phyloP scores from a whole-genome alignment of 2,329 filamentous ascomycete genomes.

The Xylaria sp. region DNA sequence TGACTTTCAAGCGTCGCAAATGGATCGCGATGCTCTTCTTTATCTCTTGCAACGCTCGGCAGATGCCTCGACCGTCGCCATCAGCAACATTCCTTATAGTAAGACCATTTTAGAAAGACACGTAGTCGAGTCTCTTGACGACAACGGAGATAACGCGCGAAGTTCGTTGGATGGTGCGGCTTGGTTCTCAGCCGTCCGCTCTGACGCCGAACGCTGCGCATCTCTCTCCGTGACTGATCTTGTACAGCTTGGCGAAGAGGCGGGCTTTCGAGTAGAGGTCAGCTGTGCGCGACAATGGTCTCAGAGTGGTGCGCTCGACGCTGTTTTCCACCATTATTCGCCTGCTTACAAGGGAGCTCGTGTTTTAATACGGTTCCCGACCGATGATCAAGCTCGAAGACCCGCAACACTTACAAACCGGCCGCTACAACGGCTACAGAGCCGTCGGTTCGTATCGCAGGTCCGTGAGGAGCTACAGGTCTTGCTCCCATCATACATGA shows the following conservation, averaged over 20 bases:
- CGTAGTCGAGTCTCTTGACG: neutral
- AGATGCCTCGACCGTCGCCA: neutral
- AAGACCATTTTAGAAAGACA: neutral
- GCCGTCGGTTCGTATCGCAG: slow-evolving; percentile 1
- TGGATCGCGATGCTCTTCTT: neutral
- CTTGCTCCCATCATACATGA: slow-evolving; percentile 19
- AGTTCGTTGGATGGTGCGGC: neutral
- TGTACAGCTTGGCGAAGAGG: neutral
- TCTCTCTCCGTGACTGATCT: neutral
- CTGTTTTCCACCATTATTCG: neutral
- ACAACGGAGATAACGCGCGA: neutral
- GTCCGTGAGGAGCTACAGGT: slow-evolving; percentile 11
- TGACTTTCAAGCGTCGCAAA: neutral
- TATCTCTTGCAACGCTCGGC: neutral
- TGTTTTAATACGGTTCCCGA: neutral
- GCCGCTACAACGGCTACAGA: neutral
- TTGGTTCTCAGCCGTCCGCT: neutral
- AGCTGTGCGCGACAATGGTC: neutral
- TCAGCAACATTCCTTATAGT: neutral
- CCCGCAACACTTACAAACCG: neutral
- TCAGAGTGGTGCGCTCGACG: neutral
- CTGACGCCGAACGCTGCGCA: neutral
- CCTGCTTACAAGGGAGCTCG: neutral
- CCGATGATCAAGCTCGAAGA: neutral
- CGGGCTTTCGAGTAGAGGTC: neutral